A percentile compares a stretch with the other conserved stretches of the same genome.
phyloP scores from a whole-genome alignment of 306 rosid genomes.

The Cicer judaicum region DNA sequence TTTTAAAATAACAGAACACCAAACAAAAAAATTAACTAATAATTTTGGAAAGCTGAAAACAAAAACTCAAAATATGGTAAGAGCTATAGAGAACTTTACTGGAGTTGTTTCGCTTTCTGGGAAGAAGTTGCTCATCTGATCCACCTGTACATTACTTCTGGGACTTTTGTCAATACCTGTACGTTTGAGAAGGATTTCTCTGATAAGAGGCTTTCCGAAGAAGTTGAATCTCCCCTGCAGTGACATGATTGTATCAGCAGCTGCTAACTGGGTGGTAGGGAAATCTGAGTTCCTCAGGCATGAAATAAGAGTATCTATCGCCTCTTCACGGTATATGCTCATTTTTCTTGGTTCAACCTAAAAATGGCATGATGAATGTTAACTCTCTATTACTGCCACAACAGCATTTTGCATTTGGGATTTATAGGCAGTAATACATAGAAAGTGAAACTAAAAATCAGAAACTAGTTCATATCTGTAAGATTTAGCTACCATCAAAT shows the following conservation, averaged over 20 bases:
- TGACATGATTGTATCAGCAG: conserved; percentile 79
- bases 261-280: conserved; percentile 70
- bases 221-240: conserved; percentile 81
- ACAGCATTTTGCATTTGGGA: conserved; percentile 8
- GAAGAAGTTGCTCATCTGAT: conserved; percentile 51
- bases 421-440: conserved; percentile 19
- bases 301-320: conserved; percentile 78
- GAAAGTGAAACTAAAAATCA: conserved; percentile 11
- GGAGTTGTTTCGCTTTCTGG: conserved; percentile 55
- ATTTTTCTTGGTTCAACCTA: conserved; percentile 86
- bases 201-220: conserved; percentile 67
- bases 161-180: conserved; percentile 65
- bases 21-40: conserved; percentile 12
- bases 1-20: neutral
- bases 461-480: conserved; percentile 31
- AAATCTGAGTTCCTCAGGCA: conserved; percentile 76
- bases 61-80: conserved; percentile 30
- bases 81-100: conserved; percentile 53
- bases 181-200: conserved; percentile 79
- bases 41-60: conserved; percentile 33
- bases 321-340: conserved; percentile 98
- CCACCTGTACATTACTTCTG: conserved; percentile 54
- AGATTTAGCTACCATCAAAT: conserved; percentile 11
- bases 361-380: conserved; percentile 42
- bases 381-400: conserved; percentile 30